phyloP scores from a whole-genome alignment of 306 rosid species.

The Ceratonia siliqua region DNA sequence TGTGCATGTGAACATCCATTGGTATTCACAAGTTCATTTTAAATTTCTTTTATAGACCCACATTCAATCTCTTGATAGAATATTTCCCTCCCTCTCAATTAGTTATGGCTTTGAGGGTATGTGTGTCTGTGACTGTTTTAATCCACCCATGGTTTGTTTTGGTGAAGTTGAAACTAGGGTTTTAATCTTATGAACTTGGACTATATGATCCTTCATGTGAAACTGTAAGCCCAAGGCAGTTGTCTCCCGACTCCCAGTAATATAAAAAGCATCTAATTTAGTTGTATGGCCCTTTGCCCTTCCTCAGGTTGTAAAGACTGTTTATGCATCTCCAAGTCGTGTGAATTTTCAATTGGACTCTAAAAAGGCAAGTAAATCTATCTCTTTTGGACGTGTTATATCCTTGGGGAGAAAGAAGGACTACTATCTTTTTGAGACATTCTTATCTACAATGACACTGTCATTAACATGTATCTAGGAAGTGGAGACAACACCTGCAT shows the following conservation, averaged over 20 bases:
- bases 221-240: constrained; percentile 27
- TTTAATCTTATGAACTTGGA: constrained; percentile 16
- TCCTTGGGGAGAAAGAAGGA: constrained; percentile 4
- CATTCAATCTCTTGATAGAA: background rate
- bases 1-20: constrained; percentile 24
- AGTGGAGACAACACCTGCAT: constrained; percentile 97
- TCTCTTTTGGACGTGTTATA: background rate
- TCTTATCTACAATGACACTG: constrained; percentile 35
- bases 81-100: constrained; percentile 20
- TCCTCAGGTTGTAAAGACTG: constrained; percentile 90
- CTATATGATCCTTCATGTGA: constrained; percentile 1
- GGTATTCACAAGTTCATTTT: background rate
- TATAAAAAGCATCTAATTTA: constrained; percentile 24
- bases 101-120: constrained; percentile 11
- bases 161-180: constrained; percentile 14
- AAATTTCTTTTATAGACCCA: constrained; percentile 13
- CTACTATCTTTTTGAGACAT: constrained; percentile 13
- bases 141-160: constrained; percentile 21
- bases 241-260: background rate
- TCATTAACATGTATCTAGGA: constrained; percentile 56
- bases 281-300: constrained; percentile 22
- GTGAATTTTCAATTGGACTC: constrained; percentile 93
- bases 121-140: background rate
- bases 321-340: constrained; percentile 97
- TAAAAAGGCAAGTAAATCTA: constrained; percentile 60